Percentiles rank a stretch among this genome's conserved stretches.
phyloP scores from a whole-genome alignment of 306 rosid genomes.

The Cucurbita ficifolia region DNA sequence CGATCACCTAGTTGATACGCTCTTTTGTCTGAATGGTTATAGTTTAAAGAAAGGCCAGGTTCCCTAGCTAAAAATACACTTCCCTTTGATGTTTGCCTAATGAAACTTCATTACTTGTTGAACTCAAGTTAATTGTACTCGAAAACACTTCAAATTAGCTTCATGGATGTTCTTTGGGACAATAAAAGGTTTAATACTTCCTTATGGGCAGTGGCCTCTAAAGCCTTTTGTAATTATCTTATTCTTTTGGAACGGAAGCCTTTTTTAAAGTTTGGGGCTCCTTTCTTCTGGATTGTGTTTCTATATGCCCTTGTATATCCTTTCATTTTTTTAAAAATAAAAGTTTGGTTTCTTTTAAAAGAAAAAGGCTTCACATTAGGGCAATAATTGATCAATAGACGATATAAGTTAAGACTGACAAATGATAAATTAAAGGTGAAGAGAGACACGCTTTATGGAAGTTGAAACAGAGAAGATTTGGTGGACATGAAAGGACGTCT shows the following conservation, averaged over 20 bases:
- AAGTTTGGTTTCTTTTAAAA: too few relatives aligned
- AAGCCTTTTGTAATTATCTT: background rate
- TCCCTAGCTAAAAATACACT: background rate
- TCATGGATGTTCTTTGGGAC: background rate
- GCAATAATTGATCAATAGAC: background rate
- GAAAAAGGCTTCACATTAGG: too few relatives aligned
- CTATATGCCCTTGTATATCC: too few relatives aligned
- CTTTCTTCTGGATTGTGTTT: background rate
- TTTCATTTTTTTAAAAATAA: too few relatives aligned
- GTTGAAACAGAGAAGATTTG: background rate
- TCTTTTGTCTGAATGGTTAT: background rate
- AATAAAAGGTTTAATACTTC: background rate
- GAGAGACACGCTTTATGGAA: background rate
- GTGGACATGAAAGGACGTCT: background rate
- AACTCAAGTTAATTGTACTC: background rate
- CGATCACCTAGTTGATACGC: background rate
- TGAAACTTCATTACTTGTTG: background rate
- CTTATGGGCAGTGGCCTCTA: background rate
- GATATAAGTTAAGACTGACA: background rate
- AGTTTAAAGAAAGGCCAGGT: background rate
- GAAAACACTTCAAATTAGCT: background rate
- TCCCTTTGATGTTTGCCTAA: background rate
- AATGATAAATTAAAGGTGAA: background rate
- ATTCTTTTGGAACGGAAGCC: background rate
- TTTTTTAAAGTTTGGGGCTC: background rate